Evolutionary conservation across 75 land plant genomes (phyloP), one percentile per base, ranked within the genome.

Genomic region (Pinus taeda): DNA sequence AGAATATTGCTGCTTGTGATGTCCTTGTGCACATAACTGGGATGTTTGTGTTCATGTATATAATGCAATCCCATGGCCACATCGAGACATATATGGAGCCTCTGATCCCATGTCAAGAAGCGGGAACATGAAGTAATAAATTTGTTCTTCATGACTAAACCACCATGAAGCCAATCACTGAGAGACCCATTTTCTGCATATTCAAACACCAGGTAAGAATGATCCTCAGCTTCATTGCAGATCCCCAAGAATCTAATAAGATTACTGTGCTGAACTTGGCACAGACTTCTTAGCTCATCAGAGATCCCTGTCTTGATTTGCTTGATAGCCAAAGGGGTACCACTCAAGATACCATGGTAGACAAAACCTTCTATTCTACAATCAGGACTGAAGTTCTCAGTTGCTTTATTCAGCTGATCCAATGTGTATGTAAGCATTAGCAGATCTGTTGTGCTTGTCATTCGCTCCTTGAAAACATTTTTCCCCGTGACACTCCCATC

Each of bases 51-150:
- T 57, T 89, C 88, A 76, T 93, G 98, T 79, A 95, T 81, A 82
- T 95, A 95, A 49, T 90, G 90, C 39, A 95, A 70, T 20, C 93
- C 98, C 20, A 89, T 81, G 22, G 98, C 98, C 14, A 95, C 93
- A 85, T 95, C 98, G 24, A 93, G 45, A 6, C 91, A 93, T 26
- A 95, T 79, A 14, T 80, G 85, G 15, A 95, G 60, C 70, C 98
- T 82, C 67, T 84, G 83, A 11, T 76, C 80, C 95, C 95, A 95
- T 22, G 83, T 79, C 26, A 95, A 82, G 59, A 65, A 74, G 29
- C 45, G 69, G 13, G 53, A 55, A 53, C 80, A 75, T 15, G 57
- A 65, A 45, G 84, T 83, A 30, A 80, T 73, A 49, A 83, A 60
- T 57, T 81, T 71, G 24, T 62, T 59, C 13, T 82, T 75, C 12